Conservation (phyloP, 2,329 filamentous ascomycete species). For the Dactylonectria estremocensis region DNA sequence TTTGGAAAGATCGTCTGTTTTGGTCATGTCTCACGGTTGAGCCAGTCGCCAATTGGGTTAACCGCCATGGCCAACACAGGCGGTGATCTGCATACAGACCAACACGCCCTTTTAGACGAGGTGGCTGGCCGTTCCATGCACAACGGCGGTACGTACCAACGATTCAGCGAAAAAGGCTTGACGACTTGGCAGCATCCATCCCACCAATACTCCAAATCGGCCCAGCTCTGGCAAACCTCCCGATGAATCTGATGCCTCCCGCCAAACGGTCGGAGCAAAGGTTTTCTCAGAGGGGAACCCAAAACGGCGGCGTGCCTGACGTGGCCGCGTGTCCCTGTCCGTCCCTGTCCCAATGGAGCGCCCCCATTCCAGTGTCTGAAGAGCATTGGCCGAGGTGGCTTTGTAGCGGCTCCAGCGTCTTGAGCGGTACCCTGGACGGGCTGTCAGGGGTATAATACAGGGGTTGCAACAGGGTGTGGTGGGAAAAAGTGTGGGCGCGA, state of each 20-base stretch:
- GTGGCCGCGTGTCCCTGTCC: constrained; percentile 39
- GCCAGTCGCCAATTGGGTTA: constrained; percentile 18
- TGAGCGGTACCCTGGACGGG: constrained; percentile 34
- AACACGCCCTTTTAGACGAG: constrained; percentile 13
- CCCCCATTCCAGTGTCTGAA: constrained; percentile 46
- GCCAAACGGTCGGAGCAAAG: constrained; percentile 19
- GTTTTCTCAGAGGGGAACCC: constrained; percentile 21
- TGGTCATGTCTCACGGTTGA: constrained; percentile 24
- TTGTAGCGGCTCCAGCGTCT: constrained; percentile 44
- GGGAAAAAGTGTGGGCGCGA: constrained; percentile 15
- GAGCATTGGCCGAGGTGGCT: constrained; percentile 48
- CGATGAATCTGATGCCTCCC: not conserved
- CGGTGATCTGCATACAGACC: constrained; percentile 24
- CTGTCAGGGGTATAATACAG: constrained; percentile 19
- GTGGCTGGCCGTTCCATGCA: constrained; percentile 3
- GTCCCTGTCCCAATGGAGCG: constrained; percentile 43
- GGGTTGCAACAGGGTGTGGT: constrained; percentile 18
- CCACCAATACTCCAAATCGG: constrained; percentile 15
- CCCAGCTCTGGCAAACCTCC: constrained; percentile 14
- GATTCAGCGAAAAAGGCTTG: not conserved
- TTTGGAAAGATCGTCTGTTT: constrained; percentile 17
- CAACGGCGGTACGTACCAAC: constrained; percentile 12
- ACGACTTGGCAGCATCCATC: not conserved
- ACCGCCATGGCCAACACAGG: constrained; percentile 16
- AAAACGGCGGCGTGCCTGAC: constrained; percentile 34